These are phyloP conservation scores for Colletotrichum sp. DNA, from an alignment of 2,329 filamentous ascomycete species.

Conservation along the genomic window DNA sequence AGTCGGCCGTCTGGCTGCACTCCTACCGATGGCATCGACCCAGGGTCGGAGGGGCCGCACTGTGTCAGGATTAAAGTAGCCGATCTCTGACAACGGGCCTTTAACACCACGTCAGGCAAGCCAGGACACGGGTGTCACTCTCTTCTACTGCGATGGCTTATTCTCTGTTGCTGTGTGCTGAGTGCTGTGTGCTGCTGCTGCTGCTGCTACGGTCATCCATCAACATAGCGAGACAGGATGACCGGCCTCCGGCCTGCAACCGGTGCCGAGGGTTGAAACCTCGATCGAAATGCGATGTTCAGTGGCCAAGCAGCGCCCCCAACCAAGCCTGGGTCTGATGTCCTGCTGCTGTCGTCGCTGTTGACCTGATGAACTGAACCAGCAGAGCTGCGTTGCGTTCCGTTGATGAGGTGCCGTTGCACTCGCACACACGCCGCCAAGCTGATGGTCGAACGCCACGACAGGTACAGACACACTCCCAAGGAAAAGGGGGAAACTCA, in stretches of 20 bases:
- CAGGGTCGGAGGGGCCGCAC: not conserved
- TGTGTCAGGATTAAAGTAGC: constrained; percentile 10
- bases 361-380: not conserved
- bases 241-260: not conserved
- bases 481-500: constrained; percentile 3
- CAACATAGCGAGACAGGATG: not conserved
- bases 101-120: not conserved
- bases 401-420: not conserved
- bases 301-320: not conserved
- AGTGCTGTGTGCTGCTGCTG: not conserved
- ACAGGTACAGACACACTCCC: not conserved
- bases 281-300: not conserved
- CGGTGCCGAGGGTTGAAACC: not conserved
- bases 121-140: constrained; percentile 1
- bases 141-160: not conserved
- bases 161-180: not conserved
- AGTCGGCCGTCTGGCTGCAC: not conserved
- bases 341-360: not conserved
- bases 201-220: not conserved
- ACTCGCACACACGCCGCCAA: not conserved
- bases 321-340: not conserved
- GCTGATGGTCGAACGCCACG: not conserved
- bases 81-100: not conserved
- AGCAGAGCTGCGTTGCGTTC: not conserved
- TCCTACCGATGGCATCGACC: not conserved